A percentile compares a stretch with the other conserved stretches of the same genome.
Conservation (phyloP, 2,329 filamentous ascomycete species). For the Boeremia lycopersici region DNA sequence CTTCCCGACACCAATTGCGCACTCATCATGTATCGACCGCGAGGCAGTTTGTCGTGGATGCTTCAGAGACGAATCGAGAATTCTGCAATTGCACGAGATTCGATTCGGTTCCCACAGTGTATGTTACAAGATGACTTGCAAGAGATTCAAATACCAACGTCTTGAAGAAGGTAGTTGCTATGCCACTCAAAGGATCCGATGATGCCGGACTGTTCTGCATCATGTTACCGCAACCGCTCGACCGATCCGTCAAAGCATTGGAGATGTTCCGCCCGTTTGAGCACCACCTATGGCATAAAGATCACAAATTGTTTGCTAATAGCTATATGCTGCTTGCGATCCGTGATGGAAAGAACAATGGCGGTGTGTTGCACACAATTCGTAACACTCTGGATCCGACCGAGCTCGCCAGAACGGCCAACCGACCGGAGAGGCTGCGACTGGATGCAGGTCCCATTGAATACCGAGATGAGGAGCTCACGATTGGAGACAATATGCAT, state of each 20-base stretch:
- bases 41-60: conserved; percentile 31
- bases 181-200: conserved; percentile 25
- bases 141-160: background rate
- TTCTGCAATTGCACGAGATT: conserved; percentile 27
- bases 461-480: background rate
- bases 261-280: conserved; percentile 25
- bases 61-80: conserved; percentile 4
- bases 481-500: background rate
- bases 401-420: background rate
- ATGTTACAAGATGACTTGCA: background rate
- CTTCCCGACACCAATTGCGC: background rate
- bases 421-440: background rate
- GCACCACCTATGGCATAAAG: background rate
- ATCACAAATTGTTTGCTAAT: conserved; percentile 16
- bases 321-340: conserved; percentile 20
- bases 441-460: background rate
- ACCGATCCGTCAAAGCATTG: conserved; percentile 20
- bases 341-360: conserved; percentile 14
- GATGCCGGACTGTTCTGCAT: conserved; percentile 27
- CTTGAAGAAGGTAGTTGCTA: conserved; percentile 23
- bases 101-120: background rate
- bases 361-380: background rate
- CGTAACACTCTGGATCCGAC: background rate
- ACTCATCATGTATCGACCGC: conserved; percentile 3
- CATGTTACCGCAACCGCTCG: conserved; percentile 19